These are phyloP conservation scores for Cladosporium sp. DNA, from an alignment of 2,329 filamentous ascomycete genomes.

Conservation along the genomic window DNA sequence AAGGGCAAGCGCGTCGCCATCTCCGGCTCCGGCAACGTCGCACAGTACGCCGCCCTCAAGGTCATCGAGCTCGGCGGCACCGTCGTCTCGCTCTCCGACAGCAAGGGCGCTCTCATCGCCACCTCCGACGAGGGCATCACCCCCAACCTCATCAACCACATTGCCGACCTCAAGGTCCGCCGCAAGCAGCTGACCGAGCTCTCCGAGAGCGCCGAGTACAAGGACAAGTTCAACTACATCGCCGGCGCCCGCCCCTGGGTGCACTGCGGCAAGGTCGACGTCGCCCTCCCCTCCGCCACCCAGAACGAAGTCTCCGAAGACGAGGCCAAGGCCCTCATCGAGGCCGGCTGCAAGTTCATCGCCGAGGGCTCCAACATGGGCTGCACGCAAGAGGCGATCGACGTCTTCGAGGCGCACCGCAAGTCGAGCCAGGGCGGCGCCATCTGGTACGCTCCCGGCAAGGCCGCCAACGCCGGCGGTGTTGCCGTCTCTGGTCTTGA, in stretches of 20 bases:
- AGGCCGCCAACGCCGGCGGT: constrained; percentile 96
- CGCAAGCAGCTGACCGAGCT: constrained; percentile 77
- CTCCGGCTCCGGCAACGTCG: constrained; percentile 95
- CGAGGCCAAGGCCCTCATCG: constrained; percentile 79
- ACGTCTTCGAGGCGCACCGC: constrained; percentile 79
- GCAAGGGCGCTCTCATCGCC: constrained; percentile 77
- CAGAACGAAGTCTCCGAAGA: constrained; percentile 96
- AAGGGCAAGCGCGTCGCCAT: constrained; percentile 90
- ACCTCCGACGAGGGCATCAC: constrained; percentile 68
- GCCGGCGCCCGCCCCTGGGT: constrained; percentile 85
- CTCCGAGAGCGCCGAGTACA: constrained; percentile 51
- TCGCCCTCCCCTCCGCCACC: constrained; percentile 88
- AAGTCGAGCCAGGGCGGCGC: constrained; percentile 63
- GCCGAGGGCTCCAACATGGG: constrained; percentile 99
- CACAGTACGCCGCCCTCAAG: constrained; percentile 95
- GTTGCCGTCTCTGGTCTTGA: constrained; percentile 95
- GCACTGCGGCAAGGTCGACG: constrained; percentile 82
- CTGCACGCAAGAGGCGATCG: constrained; percentile 91
- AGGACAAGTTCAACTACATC: constrained; percentile 75
- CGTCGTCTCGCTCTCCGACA: constrained; percentile 91
- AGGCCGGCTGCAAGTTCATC: constrained; percentile 73
- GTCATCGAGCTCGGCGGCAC: constrained; percentile 91
- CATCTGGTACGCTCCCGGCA: constrained; percentile 95
- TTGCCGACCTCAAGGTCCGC: constrained; percentile 81
- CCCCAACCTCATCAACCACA: constrained; percentile 70